These are phyloP conservation scores for Floccularia luteovirens DNA, from an alignment of 768 basidiomycete species.

Conservation along the genomic window DNA sequence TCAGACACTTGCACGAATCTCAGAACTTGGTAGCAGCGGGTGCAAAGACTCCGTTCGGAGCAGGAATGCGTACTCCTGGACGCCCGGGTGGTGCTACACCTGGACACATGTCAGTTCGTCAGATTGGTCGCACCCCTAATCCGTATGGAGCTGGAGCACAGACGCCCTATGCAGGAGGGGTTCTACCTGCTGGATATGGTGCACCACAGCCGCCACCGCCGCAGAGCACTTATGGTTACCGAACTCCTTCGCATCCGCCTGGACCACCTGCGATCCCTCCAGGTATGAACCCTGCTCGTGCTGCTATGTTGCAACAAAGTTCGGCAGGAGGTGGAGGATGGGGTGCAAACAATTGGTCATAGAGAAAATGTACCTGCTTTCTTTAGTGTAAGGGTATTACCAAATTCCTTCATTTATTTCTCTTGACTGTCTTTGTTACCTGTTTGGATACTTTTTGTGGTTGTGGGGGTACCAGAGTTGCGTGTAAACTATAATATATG, in stretches of 20 bases:
- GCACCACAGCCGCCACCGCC: slow-evolving; percentile 12
- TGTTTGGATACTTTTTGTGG: no score
- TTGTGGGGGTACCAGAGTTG: neutral
- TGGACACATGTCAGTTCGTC: slow-evolving; percentile 73
- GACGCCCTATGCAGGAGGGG: slow-evolving; percentile 30
- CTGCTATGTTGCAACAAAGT: slow-evolving; percentile 51
- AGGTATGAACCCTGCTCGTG: slow-evolving; percentile 61
- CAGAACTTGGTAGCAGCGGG: slow-evolving; percentile 50
- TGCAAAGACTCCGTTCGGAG: slow-evolving; percentile 76
- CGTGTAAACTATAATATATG: neutral
- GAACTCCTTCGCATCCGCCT: slow-evolving; percentile 30
- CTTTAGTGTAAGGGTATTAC: no score
- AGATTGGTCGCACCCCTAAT: slow-evolving; percentile 70
- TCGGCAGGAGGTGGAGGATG: slow-evolving; percentile 16
- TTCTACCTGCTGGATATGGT: slow-evolving; percentile 15
- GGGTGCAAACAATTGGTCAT: slow-evolving; percentile 10
- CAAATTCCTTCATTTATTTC: no score
- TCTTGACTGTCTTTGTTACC: no score
- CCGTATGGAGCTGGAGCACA: slow-evolving; percentile 58
- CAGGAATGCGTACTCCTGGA: slow-evolving; percentile 70
- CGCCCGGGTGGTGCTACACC: slow-evolving; percentile 73
- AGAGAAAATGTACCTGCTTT: neutral
- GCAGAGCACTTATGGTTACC: slow-evolving; percentile 36
- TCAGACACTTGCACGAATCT: slow-evolving; percentile 75
- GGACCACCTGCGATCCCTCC: slow-evolving; percentile 39